A percentile compares a stretch with the other conserved stretches of the same genome.
Conservation (phyloP, 805 yeast genomes). For the Maudiozyma turicensis region DNA sequence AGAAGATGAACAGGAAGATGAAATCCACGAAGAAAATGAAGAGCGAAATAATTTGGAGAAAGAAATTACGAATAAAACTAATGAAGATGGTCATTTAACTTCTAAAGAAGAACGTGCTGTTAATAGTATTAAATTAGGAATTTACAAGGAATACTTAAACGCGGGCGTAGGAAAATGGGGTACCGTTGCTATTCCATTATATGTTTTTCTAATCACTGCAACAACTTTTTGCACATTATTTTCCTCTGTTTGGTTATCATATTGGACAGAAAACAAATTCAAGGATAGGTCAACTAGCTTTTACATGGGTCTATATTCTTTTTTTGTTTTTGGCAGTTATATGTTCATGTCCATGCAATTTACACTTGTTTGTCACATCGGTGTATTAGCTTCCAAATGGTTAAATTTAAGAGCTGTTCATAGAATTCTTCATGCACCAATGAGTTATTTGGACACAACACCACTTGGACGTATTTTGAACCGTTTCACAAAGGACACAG, state of each 20-base stretch:
- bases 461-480: constrained; percentile 83
- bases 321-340: constrained; percentile 41
- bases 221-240: constrained; percentile 26
- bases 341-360: constrained; percentile 34
- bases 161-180: constrained; percentile 46
- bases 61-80: constrained; percentile 7
- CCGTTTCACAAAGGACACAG: constrained; percentile 82
- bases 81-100: constrained; percentile 31
- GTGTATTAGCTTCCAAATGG: constrained; percentile 40
- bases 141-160: constrained; percentile 42
- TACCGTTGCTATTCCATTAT: constrained; percentile 16
- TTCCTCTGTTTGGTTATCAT: constrained; percentile 60
- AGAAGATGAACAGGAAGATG: constrained; percentile 14
- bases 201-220: constrained; percentile 16
- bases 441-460: constrained; percentile 75
- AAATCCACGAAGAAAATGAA: constrained; percentile 4
- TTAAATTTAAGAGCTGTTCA: constrained; percentile 55
- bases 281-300: constrained; percentile 37
- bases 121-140: constrained; percentile 39
- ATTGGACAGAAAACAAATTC: constrained; percentile 63
- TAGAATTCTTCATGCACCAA: constrained; percentile 63
- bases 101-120: constrained; percentile 50
- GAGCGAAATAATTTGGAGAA: constrained; percentile 13
- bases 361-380: constrained; percentile 30
- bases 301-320: constrained; percentile 69